Evolutionary conservation across 2,329 filamentous ascomycete species (phyloP), one percentile per base, ranked within the genome.

Genomic region (Colletotrichum nymphaeae): DNA sequence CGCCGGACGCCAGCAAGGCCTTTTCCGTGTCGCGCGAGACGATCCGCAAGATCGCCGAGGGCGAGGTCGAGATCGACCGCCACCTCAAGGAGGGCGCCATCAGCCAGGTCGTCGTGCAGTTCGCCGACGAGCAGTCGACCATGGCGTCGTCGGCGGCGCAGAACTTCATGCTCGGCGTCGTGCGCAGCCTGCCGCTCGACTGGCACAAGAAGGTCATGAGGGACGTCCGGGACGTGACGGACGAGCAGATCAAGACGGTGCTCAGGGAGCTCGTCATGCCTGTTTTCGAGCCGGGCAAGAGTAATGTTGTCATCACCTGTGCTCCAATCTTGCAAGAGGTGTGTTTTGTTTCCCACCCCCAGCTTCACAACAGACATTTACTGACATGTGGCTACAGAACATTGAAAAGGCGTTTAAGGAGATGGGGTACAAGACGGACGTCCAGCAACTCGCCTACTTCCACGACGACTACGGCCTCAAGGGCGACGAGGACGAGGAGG

Each of bases 401-500:
- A 91, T 98, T 77, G 90, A 93, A 78, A 92, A 92, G 76, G 92
- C 93, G 2, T 94, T 98, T 78, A 88, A 91, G 76, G 86, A 85
- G 1, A 92, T 91, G 69, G 95, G 95, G 0, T 99, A 97, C 86
- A 92, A 92, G 81, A 93, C 93, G 0, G 89, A 94, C 79, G 88
- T 94, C 52, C 92, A 92, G 79, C 87, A 92, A 32, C 87, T 98
- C 63, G 91, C 92, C 55, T 89, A 93, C 78, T 98, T 97, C 82
- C 91, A 97, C 81, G 94, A 98, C 75, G 94, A 95, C 78, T 98
- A 98, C 80, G 96, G 96, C 0, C 84, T 98, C 59, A 89, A 93
- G 80, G 88, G 87, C 2, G 87, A 86, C 2, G 89, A 88, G 3
- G 91, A 88, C 0, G 89, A 90, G 4, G 91, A 90, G 2, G 90